Evolutionary conservation across 2,329 filamentous ascomycete species (phyloP).

Genomic region (Magnaporthiopsis poae): DNA sequence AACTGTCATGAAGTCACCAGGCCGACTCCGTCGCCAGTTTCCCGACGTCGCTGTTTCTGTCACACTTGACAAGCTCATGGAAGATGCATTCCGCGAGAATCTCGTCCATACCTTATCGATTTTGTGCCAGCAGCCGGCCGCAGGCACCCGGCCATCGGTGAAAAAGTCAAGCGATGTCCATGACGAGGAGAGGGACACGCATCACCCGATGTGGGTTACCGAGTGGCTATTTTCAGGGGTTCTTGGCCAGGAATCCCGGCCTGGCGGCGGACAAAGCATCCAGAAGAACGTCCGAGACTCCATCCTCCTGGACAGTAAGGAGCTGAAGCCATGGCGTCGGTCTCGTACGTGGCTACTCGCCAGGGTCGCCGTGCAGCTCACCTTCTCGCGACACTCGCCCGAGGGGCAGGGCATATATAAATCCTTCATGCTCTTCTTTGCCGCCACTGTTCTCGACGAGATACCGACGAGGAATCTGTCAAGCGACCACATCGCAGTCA

Average conservation of each 20-base stretch:
- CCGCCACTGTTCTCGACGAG: background rate
- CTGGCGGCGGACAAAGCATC: background rate
- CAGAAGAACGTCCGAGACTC: constrained; percentile 4
- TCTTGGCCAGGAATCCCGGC: background rate
- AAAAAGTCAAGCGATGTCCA: background rate
- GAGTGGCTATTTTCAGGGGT: background rate
- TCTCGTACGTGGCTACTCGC: background rate
- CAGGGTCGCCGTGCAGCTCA: background rate
- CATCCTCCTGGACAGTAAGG: background rate
- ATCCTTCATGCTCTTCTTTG: constrained; percentile 4
- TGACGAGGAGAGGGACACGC: background rate
- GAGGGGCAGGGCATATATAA: background rate
- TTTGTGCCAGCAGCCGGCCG: background rate
- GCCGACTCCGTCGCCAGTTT: constrained; percentile 1
- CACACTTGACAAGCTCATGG: background rate
- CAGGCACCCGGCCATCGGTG: background rate
- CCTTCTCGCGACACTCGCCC: background rate
- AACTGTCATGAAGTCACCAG: background rate
- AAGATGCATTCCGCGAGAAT: background rate
- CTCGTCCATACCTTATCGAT: background rate
- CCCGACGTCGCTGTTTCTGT: constrained; percentile 1
- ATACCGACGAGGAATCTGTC: background rate
- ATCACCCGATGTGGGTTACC: background rate
- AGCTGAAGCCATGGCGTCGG: constrained; percentile 1
- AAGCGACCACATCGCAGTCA: background rate